Conservation (phyloP, 2,329 filamentous ascomycete genomes). For the Ophiostoma angusticollis region DNA sequence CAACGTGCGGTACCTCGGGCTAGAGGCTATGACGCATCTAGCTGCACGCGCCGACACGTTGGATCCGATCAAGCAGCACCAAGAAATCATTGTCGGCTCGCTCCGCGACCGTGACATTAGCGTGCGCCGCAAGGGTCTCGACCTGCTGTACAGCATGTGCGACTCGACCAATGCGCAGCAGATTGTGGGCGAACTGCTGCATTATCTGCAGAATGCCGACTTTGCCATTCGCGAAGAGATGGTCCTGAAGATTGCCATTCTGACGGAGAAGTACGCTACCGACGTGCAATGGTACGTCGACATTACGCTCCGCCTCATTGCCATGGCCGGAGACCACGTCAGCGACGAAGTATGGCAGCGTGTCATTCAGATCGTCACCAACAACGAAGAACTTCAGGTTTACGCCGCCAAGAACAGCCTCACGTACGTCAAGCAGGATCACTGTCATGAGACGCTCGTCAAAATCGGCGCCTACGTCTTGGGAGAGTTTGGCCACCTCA, state of each 20-base stretch:
- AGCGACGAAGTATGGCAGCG: constrained; percentile 99
- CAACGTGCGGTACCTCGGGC: constrained; percentile 87
- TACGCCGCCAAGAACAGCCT: constrained; percentile 91
- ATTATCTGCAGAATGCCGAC: constrained; percentile 91
- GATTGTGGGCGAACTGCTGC: constrained; percentile 85
- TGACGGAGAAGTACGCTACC: constrained; percentile 96
- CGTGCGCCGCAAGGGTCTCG: constrained; percentile 86
- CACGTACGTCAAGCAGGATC: constrained; percentile 81
- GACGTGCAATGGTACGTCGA: constrained; percentile 99
- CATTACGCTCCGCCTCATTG: constrained; percentile 84
- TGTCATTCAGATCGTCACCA: constrained; percentile 96
- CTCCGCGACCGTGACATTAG: constrained; percentile 94
- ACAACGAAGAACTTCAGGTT: constrained; percentile 95
- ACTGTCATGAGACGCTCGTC: constrained; percentile 92
- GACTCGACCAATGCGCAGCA: constrained; percentile 86
- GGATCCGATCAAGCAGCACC: constrained; percentile 95
- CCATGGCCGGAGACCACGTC: constrained; percentile 94
- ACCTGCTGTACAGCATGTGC: constrained; percentile 98
- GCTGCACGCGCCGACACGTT: constrained; percentile 87
- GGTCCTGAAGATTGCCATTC: constrained; percentile 95
- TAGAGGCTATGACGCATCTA: constrained; percentile 97
- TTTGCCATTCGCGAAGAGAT: constrained; percentile 98
- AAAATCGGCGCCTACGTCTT: constrained; percentile 96
- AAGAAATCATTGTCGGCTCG: constrained; percentile 88
- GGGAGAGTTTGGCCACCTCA: constrained; percentile 92